These are phyloP conservation scores for Actinidia chinensis DNA, from an alignment of 179 eudicot species.

Conservation along the genomic window DNA sequence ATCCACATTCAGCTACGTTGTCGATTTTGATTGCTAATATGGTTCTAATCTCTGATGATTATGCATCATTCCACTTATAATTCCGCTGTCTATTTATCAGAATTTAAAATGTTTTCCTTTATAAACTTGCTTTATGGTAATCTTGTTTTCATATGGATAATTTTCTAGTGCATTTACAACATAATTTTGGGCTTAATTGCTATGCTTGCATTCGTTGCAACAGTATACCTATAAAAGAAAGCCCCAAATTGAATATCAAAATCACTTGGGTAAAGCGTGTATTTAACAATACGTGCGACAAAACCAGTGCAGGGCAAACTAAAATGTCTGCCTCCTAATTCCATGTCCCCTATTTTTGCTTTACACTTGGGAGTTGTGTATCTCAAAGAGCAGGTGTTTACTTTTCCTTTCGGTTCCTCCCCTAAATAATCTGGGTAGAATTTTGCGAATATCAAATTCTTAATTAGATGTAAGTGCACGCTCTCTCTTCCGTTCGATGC, in stretches of 20 bases:
- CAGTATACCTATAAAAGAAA: neutral
- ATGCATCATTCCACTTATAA: neutral
- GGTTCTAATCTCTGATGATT: conserved; percentile 2
- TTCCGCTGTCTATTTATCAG: neutral
- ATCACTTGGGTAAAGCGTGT: neutral
- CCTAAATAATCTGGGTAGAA: neutral
- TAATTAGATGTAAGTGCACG: too few species aligned
- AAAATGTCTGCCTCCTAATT: neutral
- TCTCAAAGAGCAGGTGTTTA: neutral
- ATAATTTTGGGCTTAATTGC: neutral
- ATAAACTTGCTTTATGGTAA: neutral
- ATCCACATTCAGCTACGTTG: too few species aligned
- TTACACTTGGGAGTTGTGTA: neutral
- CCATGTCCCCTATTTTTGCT: neutral
- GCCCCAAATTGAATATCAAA: neutral
- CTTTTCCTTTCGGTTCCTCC: neutral
- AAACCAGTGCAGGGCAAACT: neutral
- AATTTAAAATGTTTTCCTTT: neutral
- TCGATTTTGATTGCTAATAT: neutral
- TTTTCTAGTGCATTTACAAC: neutral
- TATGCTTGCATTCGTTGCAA: neutral
- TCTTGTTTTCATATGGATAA: neutral
- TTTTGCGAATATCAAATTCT: neutral
- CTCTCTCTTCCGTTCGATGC: too few species aligned
- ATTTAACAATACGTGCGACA: neutral